Percentiles rank a stretch among this genome's conserved stretches.
These are phyloP conservation scores for Cyclotella atomus DNA, from an alignment of 108 stramenopile genomes.

Conservation along the genomic window DNA sequence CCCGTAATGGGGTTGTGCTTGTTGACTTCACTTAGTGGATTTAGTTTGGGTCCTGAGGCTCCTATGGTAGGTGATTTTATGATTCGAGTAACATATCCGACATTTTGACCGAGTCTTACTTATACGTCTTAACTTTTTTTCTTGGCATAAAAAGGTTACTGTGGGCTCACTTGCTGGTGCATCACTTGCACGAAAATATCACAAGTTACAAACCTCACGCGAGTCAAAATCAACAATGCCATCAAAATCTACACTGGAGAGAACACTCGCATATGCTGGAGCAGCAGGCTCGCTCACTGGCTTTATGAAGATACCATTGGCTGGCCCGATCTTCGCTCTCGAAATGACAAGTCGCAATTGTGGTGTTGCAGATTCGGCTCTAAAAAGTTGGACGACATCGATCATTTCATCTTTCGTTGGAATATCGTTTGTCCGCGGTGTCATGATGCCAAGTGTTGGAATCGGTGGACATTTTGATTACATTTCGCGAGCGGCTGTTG, in stretches of 20 bases:
- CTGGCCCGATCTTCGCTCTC: slow-evolving; percentile 68
- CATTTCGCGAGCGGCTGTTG: slow-evolving; percentile 37
- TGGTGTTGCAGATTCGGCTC: slow-evolving; percentile 39
- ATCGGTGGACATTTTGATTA: slow-evolving; percentile 69
- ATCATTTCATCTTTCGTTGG: slow-evolving; percentile 57
- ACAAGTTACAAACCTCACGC: slow-evolving; percentile 30
- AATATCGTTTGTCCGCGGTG: slow-evolving; percentile 43
- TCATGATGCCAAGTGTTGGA: slow-evolving; percentile 15
- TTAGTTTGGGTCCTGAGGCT: slow-evolving; percentile 71
- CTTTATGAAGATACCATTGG: slow-evolving; percentile 71
- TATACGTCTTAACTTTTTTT: neutral
- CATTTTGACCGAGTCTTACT: too few relatives aligned
- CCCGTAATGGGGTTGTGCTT: slow-evolving; percentile 52
- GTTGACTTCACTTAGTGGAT: slow-evolving; percentile 65
- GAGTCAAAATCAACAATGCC: neutral
- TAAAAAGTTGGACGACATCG: slow-evolving; percentile 43
- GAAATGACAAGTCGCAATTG: slow-evolving; percentile 57
- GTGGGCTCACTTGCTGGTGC: slow-evolving; percentile 32
- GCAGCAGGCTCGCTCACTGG: slow-evolving; percentile 69
- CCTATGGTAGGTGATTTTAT: slow-evolving; percentile 59
- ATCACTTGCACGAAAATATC: slow-evolving; percentile 30
- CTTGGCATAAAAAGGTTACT: slow-evolving; percentile 13
- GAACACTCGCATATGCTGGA: slow-evolving; percentile 52
- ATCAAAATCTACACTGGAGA: slow-evolving; percentile 17
- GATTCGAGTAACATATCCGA: too few relatives aligned